Base-by-base conservation (phyloP, 1,139 yeast species). In the Hyphopichia fennica region DNA sequence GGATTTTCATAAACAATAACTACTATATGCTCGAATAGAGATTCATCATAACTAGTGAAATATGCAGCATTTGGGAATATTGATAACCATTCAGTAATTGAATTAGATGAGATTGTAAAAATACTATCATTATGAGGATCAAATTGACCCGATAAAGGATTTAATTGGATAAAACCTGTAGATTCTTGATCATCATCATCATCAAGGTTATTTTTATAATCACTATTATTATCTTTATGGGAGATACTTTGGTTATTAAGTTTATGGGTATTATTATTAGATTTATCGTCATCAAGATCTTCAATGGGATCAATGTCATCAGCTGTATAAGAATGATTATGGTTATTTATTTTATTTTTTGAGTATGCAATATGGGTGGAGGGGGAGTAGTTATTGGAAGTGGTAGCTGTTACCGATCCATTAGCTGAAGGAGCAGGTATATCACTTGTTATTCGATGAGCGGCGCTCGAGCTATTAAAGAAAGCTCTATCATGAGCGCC, bases 1-100 rank as follows among this genome's bases (percentile, higher is more conserved):
- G 69, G 67, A 45, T 76, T 76, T 48, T 75, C 75, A 52, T 74
- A 81, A 1, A 85, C 76, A 57, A 83, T 70, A 1, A 78, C 67
- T 20, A 84, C 43, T 16, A 82, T 62, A 23, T 72, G 63, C 3
- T 83, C 84, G 51, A 83, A 79, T 16, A 84, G 56, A 13, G 46
- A 44, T 9, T 67, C 66, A 50, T 84, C 89, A 34, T 58, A 53
- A 0, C 85, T 88, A 23, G 67, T 56, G 52, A 77, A 84, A 47
- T 78, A 74, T 0, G 80, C 84, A 5, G 86, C 81, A 15, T 67
- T 59, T 2, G 79, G 70, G 40, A 81, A 69, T 15, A 80, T 55
- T 1, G 62, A 51, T 7, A 61, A 50, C 72, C 82, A 77, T 42
- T 68, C 69, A 32, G 50, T 44, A 14, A 48, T 40, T 7, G 53